phyloP scores from a whole-genome alignment of 2,329 filamentous ascomycete species.

The Botryotinia calthae region DNA sequence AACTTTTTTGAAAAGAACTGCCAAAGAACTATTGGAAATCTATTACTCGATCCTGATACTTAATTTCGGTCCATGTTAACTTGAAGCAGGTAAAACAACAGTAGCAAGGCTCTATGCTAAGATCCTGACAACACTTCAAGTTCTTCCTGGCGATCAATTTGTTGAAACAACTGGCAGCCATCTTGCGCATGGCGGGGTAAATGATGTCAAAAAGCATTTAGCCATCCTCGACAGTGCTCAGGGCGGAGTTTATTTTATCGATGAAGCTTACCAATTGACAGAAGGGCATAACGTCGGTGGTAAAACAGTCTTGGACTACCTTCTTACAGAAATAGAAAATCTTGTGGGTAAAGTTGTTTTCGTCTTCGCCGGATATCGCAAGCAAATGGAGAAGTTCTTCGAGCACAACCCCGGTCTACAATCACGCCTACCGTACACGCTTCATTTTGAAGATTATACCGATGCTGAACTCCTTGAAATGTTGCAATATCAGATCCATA shows the following conservation, averaged over 20 bases:
- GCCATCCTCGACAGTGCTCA: conserved; percentile 56
- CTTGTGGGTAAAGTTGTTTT: conserved; percentile 67
- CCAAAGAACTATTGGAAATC: background rate
- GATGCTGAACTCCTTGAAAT: conserved; percentile 65
- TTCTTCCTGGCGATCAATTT: conserved; percentile 59
- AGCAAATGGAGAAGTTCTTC: conserved; percentile 75
- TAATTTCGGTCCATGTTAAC: conserved; percentile 34
- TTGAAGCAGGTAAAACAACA: conserved; percentile 67
- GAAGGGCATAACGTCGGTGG: conserved; percentile 58
- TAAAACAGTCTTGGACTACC: conserved; percentile 62
- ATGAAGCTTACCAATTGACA: conserved; percentile 74
- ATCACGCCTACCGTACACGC: conserved; percentile 63
- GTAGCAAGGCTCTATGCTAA: conserved; percentile 68
- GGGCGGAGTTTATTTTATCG: conserved; percentile 74
- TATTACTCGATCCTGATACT: background rate
- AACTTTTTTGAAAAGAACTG: background rate
- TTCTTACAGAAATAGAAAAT: conserved; percentile 73
- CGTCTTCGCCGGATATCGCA: conserved; percentile 69
- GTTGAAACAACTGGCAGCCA: conserved; percentile 66
- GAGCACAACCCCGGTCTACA: conserved; percentile 69
- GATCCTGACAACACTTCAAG: conserved; percentile 60
- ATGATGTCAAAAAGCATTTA: conserved; percentile 55
- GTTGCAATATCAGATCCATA: conserved; percentile 52
- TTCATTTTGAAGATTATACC: conserved; percentile 68
- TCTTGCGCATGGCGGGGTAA: conserved; percentile 61